Evolutionary conservation across 78 protist species (phyloP), one percentile per base, ranked within the genome.

Genomic region (Salpingoeca rosetta): DNA sequence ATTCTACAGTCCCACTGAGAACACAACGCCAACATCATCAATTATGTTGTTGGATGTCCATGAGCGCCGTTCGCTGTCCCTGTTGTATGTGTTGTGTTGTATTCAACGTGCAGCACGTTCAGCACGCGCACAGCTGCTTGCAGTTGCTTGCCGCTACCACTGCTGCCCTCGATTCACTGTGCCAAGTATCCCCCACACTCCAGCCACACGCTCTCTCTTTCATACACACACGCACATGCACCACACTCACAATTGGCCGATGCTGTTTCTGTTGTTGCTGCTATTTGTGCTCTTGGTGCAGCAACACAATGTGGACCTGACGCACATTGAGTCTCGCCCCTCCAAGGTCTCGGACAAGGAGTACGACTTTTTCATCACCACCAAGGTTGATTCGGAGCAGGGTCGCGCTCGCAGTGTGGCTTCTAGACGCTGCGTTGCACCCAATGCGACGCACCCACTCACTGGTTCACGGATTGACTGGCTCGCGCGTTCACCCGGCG

Each of bases 261-360:
- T 12, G 12, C 12, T 12, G 57, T 12, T 45, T 45, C 3, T 12
- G 3, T 45, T 45, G 3, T 3, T 17, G n/a, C 7, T 65, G n/a
- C n/a, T n/a, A n/a, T n/a, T n/a, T n/a, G n/a, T n/a, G n/a, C n/a
- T n/a, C n/a, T n/a, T n/a, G n/a, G 76, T 24, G 76, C 76, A 65
- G 76, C 3, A 3, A 40, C 3, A 31, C 38, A 38, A 38, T 78
- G 0, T 85, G 22, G 10, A 28, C 41, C 82, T 85, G 43, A 1
- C 24, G 24, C 88, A 77, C 76, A 85, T 85, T 56, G 88, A 85
- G 84, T 85, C 88, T 1, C 88, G 88, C 25, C 88, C 88, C 35
- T 79, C 84, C 35, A 36, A 31, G 24, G 0, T 1, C 72, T 1
- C 0, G 37, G 25, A 1, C 42, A 43, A 10, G 11, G 44, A 76